These are phyloP conservation scores for Salix arbutifolia DNA, from an alignment of 345 rosid species.

Conservation along the genomic window DNA sequence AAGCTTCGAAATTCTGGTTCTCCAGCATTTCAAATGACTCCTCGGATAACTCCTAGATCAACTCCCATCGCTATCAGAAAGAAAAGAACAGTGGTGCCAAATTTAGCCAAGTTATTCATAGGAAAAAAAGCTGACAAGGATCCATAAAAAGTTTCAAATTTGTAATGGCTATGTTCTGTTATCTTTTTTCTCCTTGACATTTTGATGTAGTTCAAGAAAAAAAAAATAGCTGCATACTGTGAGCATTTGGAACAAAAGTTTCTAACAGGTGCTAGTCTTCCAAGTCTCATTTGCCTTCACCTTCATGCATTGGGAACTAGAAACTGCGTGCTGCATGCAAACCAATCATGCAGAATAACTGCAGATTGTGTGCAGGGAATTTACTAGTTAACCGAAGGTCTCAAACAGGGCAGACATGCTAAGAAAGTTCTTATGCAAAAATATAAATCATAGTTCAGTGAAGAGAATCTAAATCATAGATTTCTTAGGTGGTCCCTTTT, in stretches of 20 bases:
- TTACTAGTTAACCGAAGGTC: too few species aligned
- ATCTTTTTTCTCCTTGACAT: neutral
- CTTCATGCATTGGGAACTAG: neutral
- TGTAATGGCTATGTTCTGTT: neutral
- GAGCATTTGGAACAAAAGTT: neutral
- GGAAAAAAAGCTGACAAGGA: conserved; percentile 17
- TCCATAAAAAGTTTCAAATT: neutral
- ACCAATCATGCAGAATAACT: too few species aligned
- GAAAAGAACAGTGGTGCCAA: conserved; percentile 56
- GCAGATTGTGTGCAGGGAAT: too few species aligned
- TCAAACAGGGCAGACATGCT: neutral
- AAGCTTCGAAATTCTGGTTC: conserved; percentile 44
- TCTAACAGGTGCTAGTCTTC: neutral
- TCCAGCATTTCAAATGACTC: conserved; percentile 36
- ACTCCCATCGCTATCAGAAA: conserved; percentile 46
- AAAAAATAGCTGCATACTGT: neutral
- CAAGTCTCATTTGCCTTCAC: neutral
- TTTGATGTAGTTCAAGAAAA: neutral
- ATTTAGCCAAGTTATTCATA: conserved; percentile 53
- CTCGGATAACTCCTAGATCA: too few species aligned
- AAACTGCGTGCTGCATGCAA: neutral
- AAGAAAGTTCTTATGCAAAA: neutral
- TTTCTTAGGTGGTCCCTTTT: too few species aligned
- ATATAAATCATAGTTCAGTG: neutral
- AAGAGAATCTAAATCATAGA: too few species aligned